Percentiles rank a stretch among this genome's conserved stretches.
Conservation (phyloP, 1,284 basidiomycete genomes). For the Violaceomyces palustris region DNA sequence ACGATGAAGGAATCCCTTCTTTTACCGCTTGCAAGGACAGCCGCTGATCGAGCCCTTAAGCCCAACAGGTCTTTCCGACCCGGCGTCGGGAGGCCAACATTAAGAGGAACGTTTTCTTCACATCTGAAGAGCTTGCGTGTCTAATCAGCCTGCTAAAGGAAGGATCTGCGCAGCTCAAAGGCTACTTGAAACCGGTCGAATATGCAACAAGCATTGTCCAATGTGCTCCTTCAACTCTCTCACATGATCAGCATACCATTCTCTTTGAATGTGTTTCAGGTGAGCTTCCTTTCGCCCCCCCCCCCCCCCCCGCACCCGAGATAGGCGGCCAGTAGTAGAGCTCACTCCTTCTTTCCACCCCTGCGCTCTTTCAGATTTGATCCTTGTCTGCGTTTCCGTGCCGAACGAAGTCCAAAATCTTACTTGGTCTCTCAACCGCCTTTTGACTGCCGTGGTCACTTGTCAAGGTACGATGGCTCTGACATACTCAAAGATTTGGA, state of each 20-base stretch:
- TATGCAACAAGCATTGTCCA: slow-evolving; percentile 2
- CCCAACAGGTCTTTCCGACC: background rate
- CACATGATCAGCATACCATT: background rate
- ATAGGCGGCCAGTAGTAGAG: no score
- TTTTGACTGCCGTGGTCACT: no score
- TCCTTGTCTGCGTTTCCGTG: no score
- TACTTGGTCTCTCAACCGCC: no score
- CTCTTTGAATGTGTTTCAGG: background rate
- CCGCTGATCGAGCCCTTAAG: background rate
- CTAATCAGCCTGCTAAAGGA: slow-evolving; percentile 1
- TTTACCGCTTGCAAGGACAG: no score
- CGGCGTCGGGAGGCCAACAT: background rate
- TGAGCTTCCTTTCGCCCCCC: background rate
- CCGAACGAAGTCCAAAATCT: no score
- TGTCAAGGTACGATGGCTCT: no score
- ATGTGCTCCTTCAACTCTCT: background rate
- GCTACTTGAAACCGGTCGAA: slow-evolving; percentile 3
- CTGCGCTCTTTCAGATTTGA: no score
- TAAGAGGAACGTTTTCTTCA: slow-evolving; percentile 1
- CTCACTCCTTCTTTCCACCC: no score
- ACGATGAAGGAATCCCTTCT: background rate
- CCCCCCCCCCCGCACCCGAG: no score
- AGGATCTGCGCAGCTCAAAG: slow-evolving; percentile 3
- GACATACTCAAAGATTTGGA: no score
- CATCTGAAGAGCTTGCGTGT: slow-evolving; percentile 1